Evolutionary conservation across 257 asterid species (phyloP).

Genomic region (Capsicum chinense): DNA sequence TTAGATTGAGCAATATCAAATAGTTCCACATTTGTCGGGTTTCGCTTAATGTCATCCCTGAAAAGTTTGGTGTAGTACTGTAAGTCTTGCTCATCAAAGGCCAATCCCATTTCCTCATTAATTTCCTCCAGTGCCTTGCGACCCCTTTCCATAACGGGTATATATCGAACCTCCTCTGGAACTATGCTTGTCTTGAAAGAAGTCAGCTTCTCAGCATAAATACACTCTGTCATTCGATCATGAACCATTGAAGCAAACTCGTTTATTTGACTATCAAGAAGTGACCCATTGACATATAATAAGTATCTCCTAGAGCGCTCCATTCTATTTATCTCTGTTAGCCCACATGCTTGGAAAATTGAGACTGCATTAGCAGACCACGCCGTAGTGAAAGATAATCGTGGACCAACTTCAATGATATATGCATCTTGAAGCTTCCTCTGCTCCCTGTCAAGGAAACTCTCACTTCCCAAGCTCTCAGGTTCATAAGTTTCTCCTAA

Average conservation of each 20-base stretch:
- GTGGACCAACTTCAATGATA: constrained; percentile 93
- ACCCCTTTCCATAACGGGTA: constrained; percentile 95
- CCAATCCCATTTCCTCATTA: constrained; percentile 86
- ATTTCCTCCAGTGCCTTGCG: constrained; percentile 86
- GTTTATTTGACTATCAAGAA: constrained; percentile 59
- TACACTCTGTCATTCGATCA: constrained; percentile 93
- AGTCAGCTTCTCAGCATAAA: constrained; percentile 66
- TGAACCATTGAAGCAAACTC: constrained; percentile 84
- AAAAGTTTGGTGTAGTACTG: constrained; percentile 89
- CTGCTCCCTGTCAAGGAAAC: constrained; percentile 65
- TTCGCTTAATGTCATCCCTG: constrained; percentile 72
- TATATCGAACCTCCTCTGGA: constrained; percentile 70
- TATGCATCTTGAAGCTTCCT: constrained; percentile 39
- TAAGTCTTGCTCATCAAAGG: constrained; percentile 93
- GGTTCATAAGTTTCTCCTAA: constrained; percentile 94
- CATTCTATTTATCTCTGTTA: constrained; percentile 71
- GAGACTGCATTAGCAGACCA: constrained; percentile 98
- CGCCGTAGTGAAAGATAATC: constrained; percentile 91
- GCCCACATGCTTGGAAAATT: constrained; percentile 83
- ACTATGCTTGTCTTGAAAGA: constrained; percentile 71
- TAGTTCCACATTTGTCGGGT: constrained; percentile 90
- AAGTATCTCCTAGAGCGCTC: constrained; percentile 89
- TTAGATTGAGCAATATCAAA: constrained; percentile 98
- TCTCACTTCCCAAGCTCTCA: constrained; percentile 59
- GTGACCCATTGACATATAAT: constrained; percentile 51